Base-by-base conservation (phyloP, 208 protist species). In the Borovskyia barvae region DNA sequence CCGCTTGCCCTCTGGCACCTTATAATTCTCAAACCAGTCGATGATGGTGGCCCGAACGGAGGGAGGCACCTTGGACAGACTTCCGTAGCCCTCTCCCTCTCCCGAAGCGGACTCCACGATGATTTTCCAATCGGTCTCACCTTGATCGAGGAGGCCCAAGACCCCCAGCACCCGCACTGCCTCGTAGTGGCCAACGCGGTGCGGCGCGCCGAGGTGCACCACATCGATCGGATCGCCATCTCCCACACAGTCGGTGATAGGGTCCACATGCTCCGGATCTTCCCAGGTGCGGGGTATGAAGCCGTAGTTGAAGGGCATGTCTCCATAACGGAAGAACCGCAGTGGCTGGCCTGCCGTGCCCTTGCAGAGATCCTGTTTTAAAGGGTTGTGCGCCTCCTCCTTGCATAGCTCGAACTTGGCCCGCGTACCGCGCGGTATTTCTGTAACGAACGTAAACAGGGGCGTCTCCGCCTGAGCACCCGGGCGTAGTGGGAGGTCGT, bases 241-340 rank as follows among this genome's bases (percentile, higher is more conserved):
- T 19, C 94, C 94, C 29, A 57, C n/a, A 66, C 79, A 92, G 46
- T 61, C 68, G 8, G 89, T 92, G 29, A 63, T 68, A 0, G 51
- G 29, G 40, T 91, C 77, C 6, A 35, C 55, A 56, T 63, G 56
- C 40, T 9, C 20, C 15, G 85, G 78, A 45, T 92, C 73, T 69
- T 98, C 94, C 90, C 90, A 98, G 20, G 94, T 98, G 32, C 87
- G 90, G n/a, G 97, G 97, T 14, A 98, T 71, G 39, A 94, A 94
- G 30, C 97, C 97, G 73, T 98, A 98, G 71, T 98, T 97, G 52
- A 96, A 98, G 5, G 94, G 86, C 48, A 94, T 81, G 65, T 96
- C 90, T 9, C 82, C 85, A 64, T 93, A 95, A 8, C 48, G 59
- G 49, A 92, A 92, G 59, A 71, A 93, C 29, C 89, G 82, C 59